These are phyloP conservation scores for Raphanus sativus DNA, from an alignment of 345 rosid species.

Conservation along the genomic window DNA sequence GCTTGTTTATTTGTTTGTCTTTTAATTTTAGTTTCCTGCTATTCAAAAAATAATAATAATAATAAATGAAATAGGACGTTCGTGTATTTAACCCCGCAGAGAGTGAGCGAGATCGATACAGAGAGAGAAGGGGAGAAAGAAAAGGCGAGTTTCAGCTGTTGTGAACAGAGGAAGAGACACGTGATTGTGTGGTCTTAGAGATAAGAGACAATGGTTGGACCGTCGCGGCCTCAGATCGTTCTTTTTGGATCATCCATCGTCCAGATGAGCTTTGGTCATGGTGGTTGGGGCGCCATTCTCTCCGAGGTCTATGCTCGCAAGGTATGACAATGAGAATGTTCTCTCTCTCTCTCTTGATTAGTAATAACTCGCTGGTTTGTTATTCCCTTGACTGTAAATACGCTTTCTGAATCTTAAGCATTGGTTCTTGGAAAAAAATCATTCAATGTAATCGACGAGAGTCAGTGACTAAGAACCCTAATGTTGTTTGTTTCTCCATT, in stretches of 20 bases:
- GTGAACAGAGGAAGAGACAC: constrained; percentile 21
- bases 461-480: not conserved
- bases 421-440: not conserved
- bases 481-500: not conserved
- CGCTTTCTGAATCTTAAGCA: not conserved
- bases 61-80: not conserved
- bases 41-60: not conserved
- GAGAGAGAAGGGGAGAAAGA: not conserved
- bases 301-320: constrained; percentile 90
- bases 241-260: constrained; percentile 97
- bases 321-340: constrained; percentile 34
- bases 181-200: not conserved
- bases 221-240: constrained; percentile 80
- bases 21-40: not conserved
- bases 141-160: not conserved
- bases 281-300: constrained; percentile 94
- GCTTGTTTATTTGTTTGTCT: not conserved
- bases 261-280: constrained; percentile 83
- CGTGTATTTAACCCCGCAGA: constrained; percentile 25
- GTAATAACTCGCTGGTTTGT: not conserved
- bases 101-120: constrained; percentile 6
- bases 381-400: not conserved
- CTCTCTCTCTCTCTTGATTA: constrained; percentile 1
- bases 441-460: not conserved
- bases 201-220: constrained; percentile 67